Evolutionary conservation across 2,329 filamentous ascomycete genomes (phyloP), one percentile per base, ranked within the genome.

Genomic region (Dendryphion nanum): DNA sequence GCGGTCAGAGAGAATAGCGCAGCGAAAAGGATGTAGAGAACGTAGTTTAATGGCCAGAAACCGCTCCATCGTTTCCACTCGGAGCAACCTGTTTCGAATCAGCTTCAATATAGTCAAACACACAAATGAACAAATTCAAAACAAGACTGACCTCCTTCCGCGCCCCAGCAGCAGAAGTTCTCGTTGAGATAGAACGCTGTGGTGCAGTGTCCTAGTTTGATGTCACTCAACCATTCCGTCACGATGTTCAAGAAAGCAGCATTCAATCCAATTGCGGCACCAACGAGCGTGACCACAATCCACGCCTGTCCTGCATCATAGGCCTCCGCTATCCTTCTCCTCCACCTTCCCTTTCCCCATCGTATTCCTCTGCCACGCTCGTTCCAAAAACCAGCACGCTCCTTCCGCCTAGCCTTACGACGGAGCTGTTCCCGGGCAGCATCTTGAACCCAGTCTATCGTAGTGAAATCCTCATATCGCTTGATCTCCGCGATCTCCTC

Each of bases 361-460:
- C 79, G 78, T n/a, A n/a, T n/a, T 10, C n/a, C 10, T 8, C 23
- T 26, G 42, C 77, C 73, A 38, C 80, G 76, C n/a, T n/a, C n/a
- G 46, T 88, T 82, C 66, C 86, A 86, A 44, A 86, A 81, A 28
- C 84, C 82, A 2, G 79, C 82, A 5, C 83, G 81, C 55, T 84
- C 82, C 63, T 82, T 83, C 56, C 86, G 79, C 51, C 85, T 78
- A 33, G 85, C 78, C 55, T 87, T 87, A 45, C 91, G 82, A 38
- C 90, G 81, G 32, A 87, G 74, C 63, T 95, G 88, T 65, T 96
- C 93, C 48, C 90, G 85, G 21, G 89, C 85, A 8, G 91, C 90
- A 77, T 98, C 93, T 66, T 98, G 91, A 1, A 98, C 91, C 93
- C 93, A 98, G 68, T 98, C 93, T 78, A 93, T 93, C 1, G 93